Evolutionary conservation across 768 basidiomycete genomes (phyloP), one percentile per base, ranked within the genome.

Genomic region (Boletus edulis): DNA sequence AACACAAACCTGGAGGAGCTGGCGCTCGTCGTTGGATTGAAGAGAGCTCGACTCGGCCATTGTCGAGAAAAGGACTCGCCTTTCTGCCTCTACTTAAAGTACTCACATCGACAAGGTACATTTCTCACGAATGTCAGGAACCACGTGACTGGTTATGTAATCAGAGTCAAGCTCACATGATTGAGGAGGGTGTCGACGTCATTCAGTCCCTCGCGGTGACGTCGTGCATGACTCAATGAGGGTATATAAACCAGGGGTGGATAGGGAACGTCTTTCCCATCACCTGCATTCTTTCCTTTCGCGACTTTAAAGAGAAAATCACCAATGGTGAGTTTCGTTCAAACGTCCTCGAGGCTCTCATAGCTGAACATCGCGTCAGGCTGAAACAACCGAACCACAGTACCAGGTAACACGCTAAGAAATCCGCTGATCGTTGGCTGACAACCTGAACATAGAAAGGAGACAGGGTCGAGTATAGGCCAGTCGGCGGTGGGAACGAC

Each of bases 381-480:
- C 65, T 5, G 65, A 67, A 46, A 48, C 48, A 9, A 31, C 53
- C 3, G 56, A 65, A 49, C 17, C 41, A 45, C 51, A 52, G 46
- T 71, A 71, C 38, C 55, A 67, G 67, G 69, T 73, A 38, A 51
- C 3, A 2, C 0, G 5, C 15, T 15, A 17, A 38, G 32, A 12
- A 31, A 18, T 27, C 0, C 4, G 8, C 8, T 11, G n/a, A 8
- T 6, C 1, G 13, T 3, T 9, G 15, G 11, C 52, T 65, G n/a
- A 65, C 32, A 12, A 38, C 17, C 13, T 11, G n/a, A 32, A 2
- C 3, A 3, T 27, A 72, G 73, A 58, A 67, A 55, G 76, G 76
- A 49, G 75, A 79, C 56, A 72, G 63, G 54, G 73, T 79, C 59
- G 76, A 77, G 58, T 79, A 78, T 54, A 69, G 74, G 48, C 74